phyloP scores from a whole-genome alignment of 2,329 filamentous ascomycete species.

The Mycosphaerella arachidis region DNA sequence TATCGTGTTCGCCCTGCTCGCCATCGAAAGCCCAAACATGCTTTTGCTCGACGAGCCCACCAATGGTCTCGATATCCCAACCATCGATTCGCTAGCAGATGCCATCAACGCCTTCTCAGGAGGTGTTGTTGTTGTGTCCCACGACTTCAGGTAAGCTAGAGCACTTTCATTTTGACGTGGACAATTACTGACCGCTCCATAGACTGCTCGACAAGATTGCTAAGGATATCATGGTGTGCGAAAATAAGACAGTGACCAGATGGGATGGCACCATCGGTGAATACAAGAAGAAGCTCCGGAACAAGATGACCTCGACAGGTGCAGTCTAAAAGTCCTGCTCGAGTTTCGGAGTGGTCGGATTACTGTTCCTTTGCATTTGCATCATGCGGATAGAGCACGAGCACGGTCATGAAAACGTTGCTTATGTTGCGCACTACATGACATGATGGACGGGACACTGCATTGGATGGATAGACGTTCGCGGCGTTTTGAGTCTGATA shows the following conservation, averaged over 20 bases:
- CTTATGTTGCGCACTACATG: constrained; percentile 4
- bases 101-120: constrained; percentile 95
- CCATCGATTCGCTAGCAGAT: constrained; percentile 94
- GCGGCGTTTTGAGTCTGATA: constrained; percentile 7
- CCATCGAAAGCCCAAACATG: constrained; percentile 97
- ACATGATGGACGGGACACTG: constrained; percentile 2
- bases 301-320: constrained; percentile 93
- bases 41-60: constrained; percentile 95
- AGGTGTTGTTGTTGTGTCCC: constrained; percentile 94
- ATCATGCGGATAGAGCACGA: constrained; percentile 1
- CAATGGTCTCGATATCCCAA: constrained; percentile 98
- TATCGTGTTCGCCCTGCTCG: constrained; percentile 94
- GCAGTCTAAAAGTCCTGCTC: constrained; percentile 53
- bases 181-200: constrained; percentile 33
- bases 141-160: constrained; percentile 86
- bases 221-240: constrained; percentile 98
- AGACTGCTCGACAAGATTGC: constrained; percentile 98
- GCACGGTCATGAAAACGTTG: constrained; percentile 7
- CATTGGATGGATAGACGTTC: constrained; percentile 9
- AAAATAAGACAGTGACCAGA: constrained; percentile 86
- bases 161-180: constrained; percentile 1
- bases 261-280: constrained; percentile 88
- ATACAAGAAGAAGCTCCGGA: constrained; percentile 98
- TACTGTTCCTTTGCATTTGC: constrained; percentile 1
- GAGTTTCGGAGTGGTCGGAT: background rate